A percentile compares a stretch with the other conserved stretches of the same genome.
Evolutionary conservation across 2,329 filamentous ascomycete species (phyloP).

Genomic region (Alternaria metachromatica): DNA sequence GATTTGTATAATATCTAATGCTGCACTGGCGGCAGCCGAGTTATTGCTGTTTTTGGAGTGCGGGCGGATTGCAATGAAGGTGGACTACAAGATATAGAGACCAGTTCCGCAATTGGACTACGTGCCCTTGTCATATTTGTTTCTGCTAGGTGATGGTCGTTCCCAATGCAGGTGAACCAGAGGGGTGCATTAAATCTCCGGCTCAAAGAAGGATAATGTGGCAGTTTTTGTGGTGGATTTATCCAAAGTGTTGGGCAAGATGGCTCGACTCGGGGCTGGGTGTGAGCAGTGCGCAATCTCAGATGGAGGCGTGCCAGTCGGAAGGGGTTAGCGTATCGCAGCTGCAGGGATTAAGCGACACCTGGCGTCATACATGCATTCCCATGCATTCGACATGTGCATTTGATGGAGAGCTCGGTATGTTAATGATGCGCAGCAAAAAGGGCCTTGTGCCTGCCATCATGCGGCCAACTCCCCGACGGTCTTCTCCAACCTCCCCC

Average conservation of each 20-base stretch:
- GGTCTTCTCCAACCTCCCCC: not conserved
- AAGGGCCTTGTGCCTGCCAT: conserved; percentile 1
- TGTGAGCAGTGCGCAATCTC: conserved; percentile 3
- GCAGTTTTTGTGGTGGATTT: conserved; percentile 1
- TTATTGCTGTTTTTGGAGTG: conserved; percentile 2
- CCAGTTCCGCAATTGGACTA: not conserved
- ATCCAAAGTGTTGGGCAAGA: conserved; percentile 8
- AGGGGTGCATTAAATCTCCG: not conserved
- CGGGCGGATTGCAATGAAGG: conserved; percentile 1
- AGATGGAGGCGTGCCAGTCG: not conserved
- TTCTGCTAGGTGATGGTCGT: not conserved
- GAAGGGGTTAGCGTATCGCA: not conserved
- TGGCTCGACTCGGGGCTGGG: not conserved
- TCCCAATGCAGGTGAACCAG: conserved; percentile 1
- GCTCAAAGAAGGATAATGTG: not conserved
- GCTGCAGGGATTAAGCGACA: conserved; percentile 12
- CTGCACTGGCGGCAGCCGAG: conserved; percentile 21
- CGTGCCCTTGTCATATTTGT: not conserved
- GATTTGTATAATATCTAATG: conserved; percentile 41
- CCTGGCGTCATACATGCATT: conserved; percentile 18
- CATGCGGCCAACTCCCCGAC: not conserved
- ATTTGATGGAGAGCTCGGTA: not conserved
- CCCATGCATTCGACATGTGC: conserved; percentile 8
- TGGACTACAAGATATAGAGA: conserved; percentile 7
- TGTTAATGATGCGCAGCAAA: conserved; percentile 5